Conservation (phyloP, 1,284 basidiomycete species). For the Ceratobasidium sp. region DNA sequence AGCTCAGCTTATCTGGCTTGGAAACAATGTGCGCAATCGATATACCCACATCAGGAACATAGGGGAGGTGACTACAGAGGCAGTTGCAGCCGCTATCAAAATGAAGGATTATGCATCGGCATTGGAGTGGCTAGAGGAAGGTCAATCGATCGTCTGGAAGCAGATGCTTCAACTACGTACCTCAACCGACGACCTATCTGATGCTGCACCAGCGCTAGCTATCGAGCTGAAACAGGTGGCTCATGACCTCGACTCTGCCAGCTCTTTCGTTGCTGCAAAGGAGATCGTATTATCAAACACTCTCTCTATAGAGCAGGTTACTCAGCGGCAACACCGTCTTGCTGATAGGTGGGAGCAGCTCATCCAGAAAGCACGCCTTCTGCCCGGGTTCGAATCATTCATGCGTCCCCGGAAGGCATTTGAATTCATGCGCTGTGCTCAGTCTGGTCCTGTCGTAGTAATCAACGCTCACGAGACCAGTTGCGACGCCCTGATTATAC, state of each 20-base stretch:
- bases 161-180: constrained; percentile 52
- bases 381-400: not conserved
- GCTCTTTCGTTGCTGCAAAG: not conserved
- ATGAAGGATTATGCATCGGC: constrained; percentile 36
- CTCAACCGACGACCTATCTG: constrained; percentile 50
- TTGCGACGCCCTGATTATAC: not conserved
- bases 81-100: not conserved
- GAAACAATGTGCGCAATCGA: not conserved
- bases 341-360: not conserved
- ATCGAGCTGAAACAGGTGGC: not conserved
- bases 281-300: no score
- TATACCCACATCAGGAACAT: not conserved
- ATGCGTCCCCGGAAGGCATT: not conserved
- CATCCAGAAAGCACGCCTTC: not conserved
- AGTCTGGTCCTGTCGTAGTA: not conserved
- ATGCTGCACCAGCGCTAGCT: not conserved
- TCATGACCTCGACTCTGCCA: constrained; percentile 46
- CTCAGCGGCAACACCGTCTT: not conserved
- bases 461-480: not conserved
- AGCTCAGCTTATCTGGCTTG: constrained; percentile 9
- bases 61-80: not conserved
- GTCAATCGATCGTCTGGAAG: constrained; percentile 52
- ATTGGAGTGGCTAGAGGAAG: constrained; percentile 50
- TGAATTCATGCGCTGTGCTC: not conserved
- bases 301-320: not conserved